Evolutionary conservation across 2,329 filamentous ascomycete species (phyloP), one percentile per base, ranked within the genome.

Genomic region (Epichloe uncinata): DNA sequence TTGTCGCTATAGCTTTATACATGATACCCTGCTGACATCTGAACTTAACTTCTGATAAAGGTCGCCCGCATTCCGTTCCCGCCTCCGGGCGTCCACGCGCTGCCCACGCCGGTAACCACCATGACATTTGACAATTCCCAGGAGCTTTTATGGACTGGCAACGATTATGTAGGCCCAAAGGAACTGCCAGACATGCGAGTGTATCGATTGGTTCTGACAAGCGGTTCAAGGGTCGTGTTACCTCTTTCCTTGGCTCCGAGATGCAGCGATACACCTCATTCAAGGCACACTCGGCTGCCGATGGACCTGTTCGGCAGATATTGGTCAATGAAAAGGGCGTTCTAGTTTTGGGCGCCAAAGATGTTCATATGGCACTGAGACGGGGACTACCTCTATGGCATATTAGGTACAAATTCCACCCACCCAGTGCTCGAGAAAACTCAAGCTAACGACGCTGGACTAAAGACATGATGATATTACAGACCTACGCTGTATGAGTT

Each of bases 401-500:
- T 66, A 74, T 96, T 53, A 79, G 75, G 74, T 89, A 78, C 38
- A 16, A 22, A 20, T n/a, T 9, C 7, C 20, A 30, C 18, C 20
- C 34, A 38, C 34, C 13, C 16, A 15, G 8, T 18, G 6, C 42
- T 20, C 40, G n/a, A 43, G 18, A 20, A 12, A 20, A 33, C 15
- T 16, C 6, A 33, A 49, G 36, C 30, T 35, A 44, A 42, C 13
- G 7, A 30, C 36, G 18, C 18, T 8, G 42, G 26, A 45, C 35
- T 18, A 20, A 40, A 86, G 83, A 55, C 75, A 81, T 60, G 73
- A 81, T 30, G 84, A 85, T 50, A 95, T 97, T 84, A 81, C 77
- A 55, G 87, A 96, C 61, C 71, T 98, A 55, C 81, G 82, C 58
- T 97, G 93, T 67, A 97, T 97, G 89, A 91, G 85, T 64, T 96